phyloP scores from a whole-genome alignment of 2,329 filamentous ascomycete species.

The Penicillium crustosum region DNA sequence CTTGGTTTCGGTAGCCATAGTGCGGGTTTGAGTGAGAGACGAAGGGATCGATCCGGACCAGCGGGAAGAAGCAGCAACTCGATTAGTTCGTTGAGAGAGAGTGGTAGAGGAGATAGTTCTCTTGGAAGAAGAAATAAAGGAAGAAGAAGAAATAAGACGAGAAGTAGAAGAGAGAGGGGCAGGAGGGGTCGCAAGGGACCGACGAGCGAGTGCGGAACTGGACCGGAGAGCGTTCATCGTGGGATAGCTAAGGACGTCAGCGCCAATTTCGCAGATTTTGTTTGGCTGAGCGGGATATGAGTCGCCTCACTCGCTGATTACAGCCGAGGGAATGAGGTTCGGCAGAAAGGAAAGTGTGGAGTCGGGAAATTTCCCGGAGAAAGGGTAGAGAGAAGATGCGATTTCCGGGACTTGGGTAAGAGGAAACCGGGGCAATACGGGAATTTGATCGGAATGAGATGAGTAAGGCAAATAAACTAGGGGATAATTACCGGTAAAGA shows the following conservation, averaged over 20 bases:
- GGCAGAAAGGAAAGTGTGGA: conserved; percentile 40
- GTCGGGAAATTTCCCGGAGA: conserved; percentile 15
- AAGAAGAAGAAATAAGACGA: conserved; percentile 30
- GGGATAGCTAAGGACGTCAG: conserved; percentile 20
- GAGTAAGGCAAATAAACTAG: conserved; percentile 11
- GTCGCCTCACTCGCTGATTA: conserved; percentile 13
- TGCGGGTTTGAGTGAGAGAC: conserved; percentile 43
- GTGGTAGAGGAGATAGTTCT: conserved; percentile 28
- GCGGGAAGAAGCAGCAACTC: conserved; percentile 29
- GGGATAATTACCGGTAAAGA: conserved; percentile 21
- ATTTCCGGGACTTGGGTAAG: conserved; percentile 7
- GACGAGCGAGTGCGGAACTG: conserved; percentile 42
- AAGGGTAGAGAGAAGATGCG: conserved; percentile 2
- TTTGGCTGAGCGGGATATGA: conserved; percentile 20
- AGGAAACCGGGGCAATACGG: conserved; percentile 18
- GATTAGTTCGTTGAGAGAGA: conserved; percentile 22
- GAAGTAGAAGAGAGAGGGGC: conserved; percentile 33
- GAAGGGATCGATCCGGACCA: conserved; percentile 32
- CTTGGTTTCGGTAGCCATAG: conserved; percentile 62
- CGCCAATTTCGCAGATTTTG: conserved; percentile 16
- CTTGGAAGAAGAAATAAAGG: conserved; percentile 28
- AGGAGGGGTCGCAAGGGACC: conserved; percentile 30
- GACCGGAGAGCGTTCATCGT: conserved; percentile 41
- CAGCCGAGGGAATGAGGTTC: conserved; percentile 37
- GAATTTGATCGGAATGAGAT: conserved; percentile 21